A percentile compares a stretch with the other conserved stretches of the same genome.
Conservation (phyloP, 1,284 basidiomycete species). For the Ceratobasidium sp. region DNA sequence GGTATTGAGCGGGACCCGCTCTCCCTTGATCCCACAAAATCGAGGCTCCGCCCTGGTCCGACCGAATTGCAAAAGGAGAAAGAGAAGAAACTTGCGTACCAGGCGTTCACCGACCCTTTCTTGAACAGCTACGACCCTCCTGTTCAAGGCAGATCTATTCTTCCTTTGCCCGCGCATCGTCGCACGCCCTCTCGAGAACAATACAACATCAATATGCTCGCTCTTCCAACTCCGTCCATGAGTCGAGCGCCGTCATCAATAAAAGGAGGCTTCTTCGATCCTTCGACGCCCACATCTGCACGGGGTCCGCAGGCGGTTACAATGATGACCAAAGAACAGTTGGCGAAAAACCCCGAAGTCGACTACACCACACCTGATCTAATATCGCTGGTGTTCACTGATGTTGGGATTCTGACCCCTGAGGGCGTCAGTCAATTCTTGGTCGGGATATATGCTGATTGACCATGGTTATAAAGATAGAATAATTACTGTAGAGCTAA, state of each 20-base stretch:
- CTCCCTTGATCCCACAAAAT: constrained; percentile 9
- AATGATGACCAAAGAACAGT: constrained; percentile 73
- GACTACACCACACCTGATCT: constrained; percentile 90
- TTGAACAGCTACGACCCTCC: constrained; percentile 20
- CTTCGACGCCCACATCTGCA: constrained; percentile 25
- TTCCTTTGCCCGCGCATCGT: constrained; percentile 19
- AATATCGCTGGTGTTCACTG: constrained; percentile 89
- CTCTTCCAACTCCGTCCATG: constrained; percentile 21
- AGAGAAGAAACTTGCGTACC: constrained; percentile 17
- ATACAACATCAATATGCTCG: background rate
- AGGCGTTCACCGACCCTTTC: constrained; percentile 15
- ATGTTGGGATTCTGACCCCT: constrained; percentile 90
- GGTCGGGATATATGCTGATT: constrained; percentile 76
- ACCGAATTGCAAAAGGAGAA: constrained; percentile 24
- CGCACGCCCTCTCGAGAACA: constrained; percentile 24
- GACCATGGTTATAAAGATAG: background rate
- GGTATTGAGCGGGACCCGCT: constrained; percentile 22
- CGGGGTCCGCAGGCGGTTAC: constrained; percentile 9
- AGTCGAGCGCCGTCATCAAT: constrained; percentile 9
- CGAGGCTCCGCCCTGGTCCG: constrained; percentile 9
- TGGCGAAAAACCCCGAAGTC: constrained; percentile 77
- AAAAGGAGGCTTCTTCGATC: constrained; percentile 6
- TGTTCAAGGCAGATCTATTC: constrained; percentile 21
- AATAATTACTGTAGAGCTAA: no score
- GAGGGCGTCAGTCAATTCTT: constrained; percentile 91